These are phyloP conservation scores for Grosmannia huntii DNA, from an alignment of 2,329 filamentous ascomycete species.

Conservation along the genomic window DNA sequence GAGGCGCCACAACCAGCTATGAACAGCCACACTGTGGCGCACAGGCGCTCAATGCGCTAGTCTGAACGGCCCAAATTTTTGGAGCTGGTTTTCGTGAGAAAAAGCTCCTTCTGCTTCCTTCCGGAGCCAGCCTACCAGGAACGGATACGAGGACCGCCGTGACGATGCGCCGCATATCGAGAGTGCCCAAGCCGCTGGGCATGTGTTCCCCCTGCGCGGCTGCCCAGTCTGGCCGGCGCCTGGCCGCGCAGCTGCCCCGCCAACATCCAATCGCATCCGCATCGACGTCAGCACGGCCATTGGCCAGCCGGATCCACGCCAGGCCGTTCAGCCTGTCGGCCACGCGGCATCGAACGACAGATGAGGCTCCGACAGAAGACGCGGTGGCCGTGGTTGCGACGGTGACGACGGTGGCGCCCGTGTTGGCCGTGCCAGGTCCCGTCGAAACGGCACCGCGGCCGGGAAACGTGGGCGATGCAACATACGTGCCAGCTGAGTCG, in stretches of 20 bases:
- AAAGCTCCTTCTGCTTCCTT: not conserved
- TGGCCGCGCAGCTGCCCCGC: not conserved
- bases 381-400: conserved; percentile 4
- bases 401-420: too few species aligned
- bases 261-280: not conserved
- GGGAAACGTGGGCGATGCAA: conserved; percentile 19
- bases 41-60: not conserved
- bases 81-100: not conserved
- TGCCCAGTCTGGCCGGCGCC: not conserved
- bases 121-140: too few species aligned
- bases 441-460: conserved; percentile 15
- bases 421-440: conserved; percentile 14
- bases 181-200: conserved; percentile 15
- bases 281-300: not conserved
- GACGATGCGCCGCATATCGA: conserved; percentile 30
- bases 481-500: conserved; percentile 34
- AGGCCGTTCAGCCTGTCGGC: not conserved
- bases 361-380: too few species aligned
- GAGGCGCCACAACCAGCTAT: not conserved
- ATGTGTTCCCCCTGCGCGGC: not conserved
- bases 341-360: not conserved
- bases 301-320: not conserved
- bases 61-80: not conserved
- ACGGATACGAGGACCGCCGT: not conserved
- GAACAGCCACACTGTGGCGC: not conserved